Base-by-base conservation (phyloP, 1,284 basidiomycete genomes). In the Schizopora paradoxa region DNA sequence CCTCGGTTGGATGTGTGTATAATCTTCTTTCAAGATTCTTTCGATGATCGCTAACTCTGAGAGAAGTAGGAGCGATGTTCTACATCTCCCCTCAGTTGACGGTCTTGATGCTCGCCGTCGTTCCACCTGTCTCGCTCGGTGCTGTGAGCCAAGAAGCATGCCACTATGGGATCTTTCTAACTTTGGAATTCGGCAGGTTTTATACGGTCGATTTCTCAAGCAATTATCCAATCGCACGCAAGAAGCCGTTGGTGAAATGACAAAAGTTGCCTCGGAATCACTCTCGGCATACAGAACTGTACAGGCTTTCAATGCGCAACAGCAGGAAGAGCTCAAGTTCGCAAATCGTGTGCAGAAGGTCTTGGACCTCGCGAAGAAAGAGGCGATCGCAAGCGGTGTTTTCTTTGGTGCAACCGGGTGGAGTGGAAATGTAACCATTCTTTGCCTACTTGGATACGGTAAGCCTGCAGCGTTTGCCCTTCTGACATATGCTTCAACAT, bases 181-280 rank as follows among this genome's bases (percentile, higher is more conserved):
- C 19, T n/a, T 35, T 6, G 11, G 25, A 36, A 39, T 55, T 40
- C 14, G 8, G 28, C 52, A 85, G 88, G 83, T 98, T 13, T 91
- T 93, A 62, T 99, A 98, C 61, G 95, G 95, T 47, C 80, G 92
- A 10, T 99, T 97, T 65, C 68, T 99, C 40, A 93, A 95, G 59
- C 86, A 84, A 53, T 75, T 99, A 2, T 93, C 91, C 11, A 91
- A 91, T 59, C 73, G 83, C 57, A 96, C 94, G 4, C 95, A 99
- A 62, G 91, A 95, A 60, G 90, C 92, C 1, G 77, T 97, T 34
- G 93, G 92, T 37, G 88, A 93, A 45, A 92, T 96, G 91, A 91
- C 91, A 22, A 92, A 92, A 70, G 77, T 82, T 5, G 92, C 94
- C 2, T 84, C 92, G 52, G 96, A 99, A 59, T 84, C 93, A 5